Evolutionary conservation across 306 rosid species (phyloP).

Genomic region (Pachyrhizus erosus): DNA sequence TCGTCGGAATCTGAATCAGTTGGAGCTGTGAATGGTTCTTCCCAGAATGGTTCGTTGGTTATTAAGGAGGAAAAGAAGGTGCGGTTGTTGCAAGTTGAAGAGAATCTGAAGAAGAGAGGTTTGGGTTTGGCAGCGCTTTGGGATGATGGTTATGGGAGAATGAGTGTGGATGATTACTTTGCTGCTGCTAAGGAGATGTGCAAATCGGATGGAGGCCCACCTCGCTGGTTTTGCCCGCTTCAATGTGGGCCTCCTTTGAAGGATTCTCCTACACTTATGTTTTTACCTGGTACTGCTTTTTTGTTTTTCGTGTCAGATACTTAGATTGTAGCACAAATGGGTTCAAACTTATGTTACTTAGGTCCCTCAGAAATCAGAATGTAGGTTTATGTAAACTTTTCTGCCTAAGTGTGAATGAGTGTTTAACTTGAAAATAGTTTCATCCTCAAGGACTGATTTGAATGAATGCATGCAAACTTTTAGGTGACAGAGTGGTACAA

Average conservation of each 20-base stretch:
- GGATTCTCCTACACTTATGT: conserved; percentile 73
- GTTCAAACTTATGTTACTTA: not conserved
- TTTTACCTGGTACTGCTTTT: conserved; percentile 94
- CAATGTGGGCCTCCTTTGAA: conserved; percentile 56
- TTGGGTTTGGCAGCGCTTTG: conserved; percentile 63
- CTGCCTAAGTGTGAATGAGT: not conserved
- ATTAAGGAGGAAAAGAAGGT: conserved; percentile 46
- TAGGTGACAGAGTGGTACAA: not conserved
- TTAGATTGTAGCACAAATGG: not conserved
- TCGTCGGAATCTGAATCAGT: conserved; percentile 57
- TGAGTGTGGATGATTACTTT: conserved; percentile 77
- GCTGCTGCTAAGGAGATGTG: conserved; percentile 59
- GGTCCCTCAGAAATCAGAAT: not conserved
- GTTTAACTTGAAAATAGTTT: not conserved
- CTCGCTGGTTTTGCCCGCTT: conserved; percentile 91
- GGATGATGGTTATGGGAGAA: conserved; percentile 88
- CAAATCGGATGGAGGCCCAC: conserved; percentile 76
- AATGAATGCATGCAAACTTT: not conserved
- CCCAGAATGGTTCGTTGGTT: conserved; percentile 48
- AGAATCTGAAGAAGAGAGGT: not conserved
- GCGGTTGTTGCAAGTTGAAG: conserved; percentile 31
- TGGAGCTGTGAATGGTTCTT: conserved; percentile 43
- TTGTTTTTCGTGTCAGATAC: not conserved
- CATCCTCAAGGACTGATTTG: not conserved
- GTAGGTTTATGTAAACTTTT: not conserved